A percentile compares a stretch with the other conserved stretches of the same genome.
Evolutionary conservation across 1,284 basidiomycete genomes (phyloP).

Genomic region (Peniophora sp.): DNA sequence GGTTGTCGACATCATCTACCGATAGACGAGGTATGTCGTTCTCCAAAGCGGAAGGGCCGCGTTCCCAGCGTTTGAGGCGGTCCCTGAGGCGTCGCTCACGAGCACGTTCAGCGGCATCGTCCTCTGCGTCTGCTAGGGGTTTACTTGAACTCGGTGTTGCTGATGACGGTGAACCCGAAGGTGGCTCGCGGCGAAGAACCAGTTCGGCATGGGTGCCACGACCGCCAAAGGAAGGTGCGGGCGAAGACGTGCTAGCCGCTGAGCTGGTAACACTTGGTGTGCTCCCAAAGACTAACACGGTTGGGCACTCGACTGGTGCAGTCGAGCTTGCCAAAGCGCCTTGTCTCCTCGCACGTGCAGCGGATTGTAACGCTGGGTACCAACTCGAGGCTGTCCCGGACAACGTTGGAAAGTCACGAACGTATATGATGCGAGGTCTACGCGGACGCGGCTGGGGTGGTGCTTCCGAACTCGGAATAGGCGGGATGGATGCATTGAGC

Average conservation of each 20-base stretch:
- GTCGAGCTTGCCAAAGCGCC: slow-evolving; percentile 48
- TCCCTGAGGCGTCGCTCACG: slow-evolving; percentile 63
- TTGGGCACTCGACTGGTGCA: slow-evolving; percentile 57
- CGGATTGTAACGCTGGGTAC: slow-evolving; percentile 73
- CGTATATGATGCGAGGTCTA: slow-evolving; percentile 72
- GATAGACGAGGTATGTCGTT: slow-evolving; percentile 55
- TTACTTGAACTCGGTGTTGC: slow-evolving; percentile 22
- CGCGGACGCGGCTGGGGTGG: slow-evolving; percentile 14
- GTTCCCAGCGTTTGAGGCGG: slow-evolving; percentile 65
- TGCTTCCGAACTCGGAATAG: slow-evolving; percentile 12
- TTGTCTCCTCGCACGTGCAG: slow-evolving; percentile 66
- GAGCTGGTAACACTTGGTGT: slow-evolving; percentile 56
- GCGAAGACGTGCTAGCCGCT: neutral
- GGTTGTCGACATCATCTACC: slow-evolving; percentile 24
- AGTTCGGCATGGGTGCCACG: neutral
- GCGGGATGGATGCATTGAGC: slow-evolving; percentile 42
- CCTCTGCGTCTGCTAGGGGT: slow-evolving; percentile 35
- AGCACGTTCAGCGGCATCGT: slow-evolving; percentile 50
- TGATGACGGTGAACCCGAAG: slow-evolving; percentile 21
- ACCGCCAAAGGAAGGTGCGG: neutral
- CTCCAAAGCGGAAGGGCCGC: slow-evolving; percentile 41
- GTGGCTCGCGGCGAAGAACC: slow-evolving; percentile 6
- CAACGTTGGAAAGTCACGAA: slow-evolving; percentile 74
- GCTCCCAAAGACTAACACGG: slow-evolving; percentile 76
- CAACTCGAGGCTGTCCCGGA: slow-evolving; percentile 65